Base-by-base conservation (phyloP, 495 filamentous ascomycete genomes). In the Penicillium turbatum region DNA sequence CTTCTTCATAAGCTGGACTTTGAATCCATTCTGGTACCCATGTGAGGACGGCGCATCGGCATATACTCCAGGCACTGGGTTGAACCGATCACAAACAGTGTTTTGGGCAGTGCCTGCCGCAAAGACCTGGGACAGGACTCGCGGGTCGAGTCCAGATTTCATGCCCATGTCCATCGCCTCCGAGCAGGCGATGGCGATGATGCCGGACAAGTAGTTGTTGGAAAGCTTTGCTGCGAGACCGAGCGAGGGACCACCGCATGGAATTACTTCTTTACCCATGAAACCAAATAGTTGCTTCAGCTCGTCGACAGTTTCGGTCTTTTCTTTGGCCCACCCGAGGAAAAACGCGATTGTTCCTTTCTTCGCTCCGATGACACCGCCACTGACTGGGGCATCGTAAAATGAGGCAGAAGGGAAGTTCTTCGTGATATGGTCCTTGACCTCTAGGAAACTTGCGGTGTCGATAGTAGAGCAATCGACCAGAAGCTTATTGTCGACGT, bases 161-260 rank as follows among this genome's bases (percentile, higher is more conserved):
- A 84, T 82, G 1, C 77, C 79, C 63, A 82, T 79, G 52, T 79
- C 72, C 66, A 82, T 69, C 2, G 80, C 75, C 57, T 84, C 81
- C 2, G 74, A 65, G 15, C 63, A 68, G 0, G 76, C 78, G 30
- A 84, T 75, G 0, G 79, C 72, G 54, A 82, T 82, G 4, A 81
- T 62, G 11, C 73, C 75, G 4, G 72, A 76, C 29, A 73, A 67
- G 58, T 82, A 82, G 56, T 82, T 82, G 57, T 82, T 82, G 51
- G 67, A 78, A 2, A 82, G 66, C 55, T 82, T 82, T 1, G 79
- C 76, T 6, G 77, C 71, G 3, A 84, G 70, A 1, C 80, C 79
- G 0, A 78, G 69, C 1, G 73, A 75, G 3, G 73, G 69, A 0
- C 69, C 72, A 19, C 79, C 79, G 56, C 81, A 82, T 21, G 77